Base-by-base conservation (phyloP, 2,329 filamentous ascomycete genomes). In the Exserohilum turcica region DNA sequence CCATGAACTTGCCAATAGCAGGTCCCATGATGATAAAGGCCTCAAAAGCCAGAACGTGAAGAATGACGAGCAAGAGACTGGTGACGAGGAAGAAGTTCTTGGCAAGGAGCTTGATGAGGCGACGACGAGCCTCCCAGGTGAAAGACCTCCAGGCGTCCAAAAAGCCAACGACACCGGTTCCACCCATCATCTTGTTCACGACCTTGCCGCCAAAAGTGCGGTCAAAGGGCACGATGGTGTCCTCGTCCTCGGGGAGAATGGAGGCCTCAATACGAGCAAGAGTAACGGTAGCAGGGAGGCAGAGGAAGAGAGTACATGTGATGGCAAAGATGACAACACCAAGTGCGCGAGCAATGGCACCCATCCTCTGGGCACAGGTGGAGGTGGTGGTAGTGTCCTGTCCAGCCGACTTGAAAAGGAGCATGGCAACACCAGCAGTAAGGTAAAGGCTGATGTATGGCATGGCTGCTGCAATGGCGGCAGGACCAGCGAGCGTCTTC, bases 141-240 rank as follows among this genome's bases (percentile, higher is more conserved):
- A 96, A 92, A 31, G 86, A 90, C 65, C 80, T 82, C 90, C 91
- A 92, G 1, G 91, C 92, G 65, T 93, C 88, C 43, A 84, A 73
- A 67, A 93, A 82, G 35, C 88, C 84, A 57, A 90, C 81, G 61
- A 84, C 86, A 61, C 90, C 89, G 59, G 81, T 84, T 48, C 89
- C 90, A 54, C 85, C 87, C n/a, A 91, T 79, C 43, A 91, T 82
- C 54, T 84, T 83, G n/a, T 90, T 86, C 60, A 88, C 84, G 24
- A 93, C 84, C 70, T 86, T 88, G 64, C 90, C 90, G 59, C 83
- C 85, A 68, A 95, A 95, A 27, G 87, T 88, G 60, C 92, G 89
- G 79, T 97, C 93, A 67, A 97, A 96, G 28, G 91, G 88, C 31
- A 97, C 87, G 60, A 97, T 89, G 21, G 90, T 86, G 76, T 95